These are phyloP conservation scores for Pyrenopolyporus hunteri DNA, from an alignment of 495 filamentous ascomycete species.

Conservation along the genomic window DNA sequence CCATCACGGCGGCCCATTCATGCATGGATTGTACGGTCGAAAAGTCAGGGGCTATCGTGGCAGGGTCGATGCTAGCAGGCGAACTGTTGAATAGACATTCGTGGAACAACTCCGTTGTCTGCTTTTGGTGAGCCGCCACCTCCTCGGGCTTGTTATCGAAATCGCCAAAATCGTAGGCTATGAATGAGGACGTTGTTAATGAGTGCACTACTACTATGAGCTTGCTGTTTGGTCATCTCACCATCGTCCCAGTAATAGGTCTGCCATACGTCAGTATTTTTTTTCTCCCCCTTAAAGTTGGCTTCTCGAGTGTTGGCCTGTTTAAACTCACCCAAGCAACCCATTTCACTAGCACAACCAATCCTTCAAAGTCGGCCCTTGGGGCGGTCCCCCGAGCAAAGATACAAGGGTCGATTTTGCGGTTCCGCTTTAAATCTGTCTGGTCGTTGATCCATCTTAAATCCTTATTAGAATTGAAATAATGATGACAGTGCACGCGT, in stretches of 20 bases:
- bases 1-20: constrained; percentile 12
- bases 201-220: not conserved
- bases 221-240: not conserved
- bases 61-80: not conserved
- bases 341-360: constrained; percentile 5
- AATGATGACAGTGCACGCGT: not conserved
- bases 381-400: constrained; percentile 9
- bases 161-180: constrained; percentile 16
- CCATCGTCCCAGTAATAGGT: constrained; percentile 21
- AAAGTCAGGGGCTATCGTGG: not conserved
- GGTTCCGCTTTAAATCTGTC: constrained; percentile 18
- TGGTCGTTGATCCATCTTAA: constrained; percentile 10
- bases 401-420: constrained; percentile 10
- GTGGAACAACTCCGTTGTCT: constrained; percentile 6
- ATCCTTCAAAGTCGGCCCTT: not conserved
- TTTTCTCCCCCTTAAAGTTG: not conserved
- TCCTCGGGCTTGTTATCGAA: constrained; percentile 12
- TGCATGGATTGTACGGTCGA: constrained; percentile 12
- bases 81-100: constrained; percentile 9
- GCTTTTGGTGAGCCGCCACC: constrained; percentile 1
- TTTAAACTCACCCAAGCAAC: constrained; percentile 11
- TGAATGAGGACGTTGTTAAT: not conserved
- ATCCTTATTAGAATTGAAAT: not conserved
- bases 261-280: not conserved
- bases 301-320: not conserved